phyloP scores from a whole-genome alignment of 2,329 filamentous ascomycete species.

The Cladorrhinum sp. region DNA sequence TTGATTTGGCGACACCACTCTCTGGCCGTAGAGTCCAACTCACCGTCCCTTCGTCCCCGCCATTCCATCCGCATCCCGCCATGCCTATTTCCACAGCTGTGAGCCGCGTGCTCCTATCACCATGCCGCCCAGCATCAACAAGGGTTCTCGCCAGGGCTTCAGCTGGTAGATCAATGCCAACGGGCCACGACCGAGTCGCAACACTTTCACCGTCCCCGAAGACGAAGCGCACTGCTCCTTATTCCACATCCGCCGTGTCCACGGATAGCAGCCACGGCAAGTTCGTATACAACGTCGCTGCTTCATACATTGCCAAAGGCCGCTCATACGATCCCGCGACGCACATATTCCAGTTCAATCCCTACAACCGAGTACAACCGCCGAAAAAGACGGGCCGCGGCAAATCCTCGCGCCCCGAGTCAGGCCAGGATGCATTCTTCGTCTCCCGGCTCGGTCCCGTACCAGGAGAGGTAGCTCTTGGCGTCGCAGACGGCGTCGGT shows the following conservation, averaged over 20 bases:
- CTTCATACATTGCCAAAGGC: conserved; percentile 73
- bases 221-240: neutral
- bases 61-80: neutral
- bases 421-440: conserved; percentile 96
- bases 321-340: conserved; percentile 63
- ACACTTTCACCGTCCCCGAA: neutral
- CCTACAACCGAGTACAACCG: conserved; percentile 56
- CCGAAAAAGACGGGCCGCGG: conserved; percentile 43
- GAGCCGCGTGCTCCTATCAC: conserved; percentile 18
- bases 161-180: neutral
- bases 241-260: conserved; percentile 10
- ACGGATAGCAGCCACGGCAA: conserved; percentile 11
- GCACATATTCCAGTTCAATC: conserved; percentile 71
- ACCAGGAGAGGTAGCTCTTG: conserved; percentile 69
- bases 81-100: conserved; percentile 17
- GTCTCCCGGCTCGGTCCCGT: conserved; percentile 73
- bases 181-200: neutral
- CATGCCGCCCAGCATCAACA: conserved; percentile 17
- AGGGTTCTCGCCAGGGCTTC: neutral
- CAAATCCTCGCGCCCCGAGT: conserved; percentile 65
- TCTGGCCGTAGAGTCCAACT: neutral
- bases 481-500: conserved; percentile 90
- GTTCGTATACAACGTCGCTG: conserved; percentile 69
- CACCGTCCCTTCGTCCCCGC: neutral
- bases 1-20: neutral